Evolutionary conservation across 116 monocot genomes (phyloP).

Genomic region (Trichopus zeylanicus): DNA sequence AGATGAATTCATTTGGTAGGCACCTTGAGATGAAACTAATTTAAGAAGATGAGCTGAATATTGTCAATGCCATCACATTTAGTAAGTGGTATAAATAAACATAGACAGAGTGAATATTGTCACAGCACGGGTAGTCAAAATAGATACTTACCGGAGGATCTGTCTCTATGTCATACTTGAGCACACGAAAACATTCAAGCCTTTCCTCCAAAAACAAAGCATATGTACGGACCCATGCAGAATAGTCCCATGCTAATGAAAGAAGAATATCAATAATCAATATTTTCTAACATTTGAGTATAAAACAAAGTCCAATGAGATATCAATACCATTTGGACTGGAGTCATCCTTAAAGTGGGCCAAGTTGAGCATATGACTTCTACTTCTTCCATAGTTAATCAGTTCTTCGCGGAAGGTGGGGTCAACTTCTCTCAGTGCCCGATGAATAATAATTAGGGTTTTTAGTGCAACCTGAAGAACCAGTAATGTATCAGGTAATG

Average conservation of each 20-base stretch:
- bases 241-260: conserved; percentile 93
- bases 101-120: neutral
- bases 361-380: conserved; percentile 86
- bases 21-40: too few relatives aligned
- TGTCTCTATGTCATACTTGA: conserved; percentile 85
- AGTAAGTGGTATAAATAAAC: neutral
- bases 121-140: neutral
- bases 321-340: conserved; percentile 59
- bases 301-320: conserved; percentile 4
- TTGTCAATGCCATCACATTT: too few relatives aligned
- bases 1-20: too few relatives aligned
- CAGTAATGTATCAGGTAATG: neutral
- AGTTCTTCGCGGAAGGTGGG: conserved; percentile 95
- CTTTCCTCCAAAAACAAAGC: conserved; percentile 95
- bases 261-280: conserved; percentile 1
- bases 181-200: conserved; percentile 87
- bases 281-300: neutral
- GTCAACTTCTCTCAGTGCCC: conserved; percentile 95
- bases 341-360: conserved; percentile 99
- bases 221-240: conserved; percentile 90
- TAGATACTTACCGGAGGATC: conserved; percentile 64
- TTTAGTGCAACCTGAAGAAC: conserved; percentile 83
- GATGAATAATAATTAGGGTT: conserved; percentile 85
- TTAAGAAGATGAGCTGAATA: too few relatives aligned
- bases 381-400: conserved; percentile 85